A percentile compares a stretch with the other conserved stretches of the same genome.
These are phyloP conservation scores for Cercospora canescens DNA, from an alignment of 2,329 filamentous ascomycete species.

Conservation along the genomic window DNA sequence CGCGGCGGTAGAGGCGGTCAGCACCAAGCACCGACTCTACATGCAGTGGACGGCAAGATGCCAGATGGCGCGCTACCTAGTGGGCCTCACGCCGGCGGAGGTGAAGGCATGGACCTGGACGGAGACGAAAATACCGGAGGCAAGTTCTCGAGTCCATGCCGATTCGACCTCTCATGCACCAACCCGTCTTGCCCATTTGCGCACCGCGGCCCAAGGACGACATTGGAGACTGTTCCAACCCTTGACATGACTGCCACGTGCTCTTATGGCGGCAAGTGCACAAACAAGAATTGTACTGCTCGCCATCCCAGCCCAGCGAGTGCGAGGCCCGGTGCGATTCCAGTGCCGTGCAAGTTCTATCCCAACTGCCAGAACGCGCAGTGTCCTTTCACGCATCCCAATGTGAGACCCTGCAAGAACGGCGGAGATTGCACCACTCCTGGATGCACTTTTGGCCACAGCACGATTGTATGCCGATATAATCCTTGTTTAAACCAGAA, in stretches of 20 bases:
- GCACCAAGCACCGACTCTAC: constrained; percentile 12
- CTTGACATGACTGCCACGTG: constrained; percentile 82
- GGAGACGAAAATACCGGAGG: constrained; percentile 54
- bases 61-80: constrained; percentile 23
- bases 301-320: constrained; percentile 90
- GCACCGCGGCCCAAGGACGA: constrained; percentile 82
- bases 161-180: constrained; percentile 84
- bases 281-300: constrained; percentile 89
- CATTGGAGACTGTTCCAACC: constrained; percentile 64
- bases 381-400: constrained; percentile 87
- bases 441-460: constrained; percentile 88
- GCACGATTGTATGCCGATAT: constrained; percentile 82
- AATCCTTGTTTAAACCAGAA: constrained; percentile 87
- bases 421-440: constrained; percentile 80
- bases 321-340: constrained; percentile 77
- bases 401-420: constrained; percentile 84
- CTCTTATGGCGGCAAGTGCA: constrained; percentile 85
- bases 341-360: constrained; percentile 86
- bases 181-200: constrained; percentile 90
- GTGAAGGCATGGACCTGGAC: constrained; percentile 62
- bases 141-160: constrained; percentile 71
- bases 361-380: constrained; percentile 88
- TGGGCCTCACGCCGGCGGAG: constrained; percentile 30
- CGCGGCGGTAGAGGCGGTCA: constrained; percentile 16
- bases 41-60: constrained; percentile 27